Conservation (phyloP, 306 rosid species). For the Pyrus betulifolia region DNA sequence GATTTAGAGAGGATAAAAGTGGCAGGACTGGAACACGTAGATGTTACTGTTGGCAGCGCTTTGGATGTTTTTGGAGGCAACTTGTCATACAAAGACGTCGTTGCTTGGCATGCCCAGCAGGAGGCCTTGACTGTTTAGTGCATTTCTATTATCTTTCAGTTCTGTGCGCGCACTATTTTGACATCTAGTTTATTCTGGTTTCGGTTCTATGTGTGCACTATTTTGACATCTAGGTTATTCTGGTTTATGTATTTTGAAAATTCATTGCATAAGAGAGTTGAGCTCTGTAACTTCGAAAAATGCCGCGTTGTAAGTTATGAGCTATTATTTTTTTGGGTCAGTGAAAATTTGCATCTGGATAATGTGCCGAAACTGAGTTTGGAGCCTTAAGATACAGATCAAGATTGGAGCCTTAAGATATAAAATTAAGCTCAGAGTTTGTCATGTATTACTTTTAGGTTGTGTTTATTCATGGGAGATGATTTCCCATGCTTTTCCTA, state of each 20-base stretch:
- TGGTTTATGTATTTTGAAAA: neutral
- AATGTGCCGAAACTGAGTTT: neutral
- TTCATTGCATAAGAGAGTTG: neutral
- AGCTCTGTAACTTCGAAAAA: neutral
- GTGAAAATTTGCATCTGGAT: neutral
- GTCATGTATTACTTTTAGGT: too few relatives aligned
- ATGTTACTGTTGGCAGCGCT: constrained; percentile 84
- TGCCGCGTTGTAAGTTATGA: neutral
- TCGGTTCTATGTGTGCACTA: neutral
- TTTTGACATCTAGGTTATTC: neutral
- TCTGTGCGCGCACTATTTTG: neutral
- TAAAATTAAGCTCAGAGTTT: too few relatives aligned
- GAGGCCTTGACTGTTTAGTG: constrained; percentile 28
- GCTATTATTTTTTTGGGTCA: neutral
- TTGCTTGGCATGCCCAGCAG: constrained; percentile 73
- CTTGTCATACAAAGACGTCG: constrained; percentile 59
- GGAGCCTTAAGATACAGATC: neutral
- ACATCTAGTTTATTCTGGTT: neutral
- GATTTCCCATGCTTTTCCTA: too few relatives aligned
- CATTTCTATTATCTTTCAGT: neutral
- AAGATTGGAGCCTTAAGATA: neutral
- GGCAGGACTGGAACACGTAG: constrained; percentile 65
- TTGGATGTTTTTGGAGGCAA: constrained; percentile 78
- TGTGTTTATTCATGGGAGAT: too few relatives aligned
- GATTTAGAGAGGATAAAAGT: constrained; percentile 75